Percentiles rank a stretch among this genome's conserved stretches.
Conservation (phyloP, 2,329 filamentous ascomycete species). For the Teratosphaeria nubilosa region DNA sequence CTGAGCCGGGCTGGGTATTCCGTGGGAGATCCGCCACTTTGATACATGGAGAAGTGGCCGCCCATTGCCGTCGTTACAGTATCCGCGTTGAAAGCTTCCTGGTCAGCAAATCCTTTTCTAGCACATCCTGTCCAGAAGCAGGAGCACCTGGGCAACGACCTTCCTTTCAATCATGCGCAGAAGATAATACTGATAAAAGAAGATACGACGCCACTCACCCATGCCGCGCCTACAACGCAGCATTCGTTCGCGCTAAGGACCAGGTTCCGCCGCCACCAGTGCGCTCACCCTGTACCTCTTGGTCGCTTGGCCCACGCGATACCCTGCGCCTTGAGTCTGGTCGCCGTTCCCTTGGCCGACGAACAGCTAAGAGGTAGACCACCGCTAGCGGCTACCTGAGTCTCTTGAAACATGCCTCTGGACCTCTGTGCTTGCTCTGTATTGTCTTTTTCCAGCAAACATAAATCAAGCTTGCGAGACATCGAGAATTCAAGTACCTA, state of each 20-base stretch:
- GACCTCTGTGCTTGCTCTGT: not conserved
- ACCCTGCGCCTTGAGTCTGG: not conserved
- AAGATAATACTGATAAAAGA: not conserved
- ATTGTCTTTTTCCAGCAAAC: not conserved
- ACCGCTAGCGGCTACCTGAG: not conserved
- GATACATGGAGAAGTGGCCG: not conserved
- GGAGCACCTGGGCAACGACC: not conserved
- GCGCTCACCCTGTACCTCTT: not conserved
- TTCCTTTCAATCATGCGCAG: not conserved
- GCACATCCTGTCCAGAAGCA: not conserved
- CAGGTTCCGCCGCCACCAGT: not conserved
- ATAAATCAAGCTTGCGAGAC: not conserved
- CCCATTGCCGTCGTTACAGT: not conserved
- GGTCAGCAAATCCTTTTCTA: not conserved
- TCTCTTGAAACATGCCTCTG: not conserved
- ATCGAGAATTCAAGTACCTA: not conserved
- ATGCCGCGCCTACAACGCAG: not conserved
- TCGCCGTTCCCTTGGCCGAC: not conserved
- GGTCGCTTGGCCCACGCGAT: not conserved
- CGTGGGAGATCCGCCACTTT: not conserved
- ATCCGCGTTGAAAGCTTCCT: not conserved
- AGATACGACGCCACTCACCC: not conserved
- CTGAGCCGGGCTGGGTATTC: not conserved
- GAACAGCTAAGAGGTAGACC: not conserved
- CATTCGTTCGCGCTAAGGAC: not conserved